Base-by-base conservation (phyloP, 345 rosid species). In the Camelina hispida region DNA sequence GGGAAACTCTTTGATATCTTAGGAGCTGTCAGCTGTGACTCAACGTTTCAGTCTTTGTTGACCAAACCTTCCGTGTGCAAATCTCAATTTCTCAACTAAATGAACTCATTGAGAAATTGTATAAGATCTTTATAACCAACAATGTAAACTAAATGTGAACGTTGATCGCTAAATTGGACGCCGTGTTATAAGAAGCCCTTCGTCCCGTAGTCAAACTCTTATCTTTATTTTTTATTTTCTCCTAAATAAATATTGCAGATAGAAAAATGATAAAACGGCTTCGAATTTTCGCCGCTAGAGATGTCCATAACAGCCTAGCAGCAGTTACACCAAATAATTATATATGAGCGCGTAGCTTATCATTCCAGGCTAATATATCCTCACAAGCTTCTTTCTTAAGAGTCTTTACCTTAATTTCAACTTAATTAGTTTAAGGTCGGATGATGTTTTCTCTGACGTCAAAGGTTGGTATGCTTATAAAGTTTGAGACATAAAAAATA, bases 121-220 rank as follows among this genome's bases (percentile, higher is more conserved):
- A 14, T 18, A 37, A 40, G 10, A 13, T 40, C 43, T 40, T 40
- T 10, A 13, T 5, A 4, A 4, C 5, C 0, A 38, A 23, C 34
- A 12, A 35, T 34, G 16, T 32, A 66, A 66, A 17, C 2, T 20
- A 14, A 43, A 62, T 62, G 28, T 65, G 74, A 59, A 59, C 22
- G 64, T 48, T 70, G 66, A 59, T 10, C 23, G 32, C 66, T 46
- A 15, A 22, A 46, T 13, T 70, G 66, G 66, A 46, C 66, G 20
- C 55, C 30, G 34, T 30, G 13, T 43, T 44, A 64, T 15, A 40
- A 8, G 14, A 43, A 23, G 35, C 30, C 34, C 15, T 38, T 53
- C 38, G 7, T 25, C 28, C 6, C 23, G 13, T 43, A 57, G 62
- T 32, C 62, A 57, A 18, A 56, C 11, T 30, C 62, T 57, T 28